Evolutionary conservation across 192 early-diverging fungal species (phyloP), one percentile per base, ranked within the genome.

Genomic region (Backusella tarrabulga): DNA sequence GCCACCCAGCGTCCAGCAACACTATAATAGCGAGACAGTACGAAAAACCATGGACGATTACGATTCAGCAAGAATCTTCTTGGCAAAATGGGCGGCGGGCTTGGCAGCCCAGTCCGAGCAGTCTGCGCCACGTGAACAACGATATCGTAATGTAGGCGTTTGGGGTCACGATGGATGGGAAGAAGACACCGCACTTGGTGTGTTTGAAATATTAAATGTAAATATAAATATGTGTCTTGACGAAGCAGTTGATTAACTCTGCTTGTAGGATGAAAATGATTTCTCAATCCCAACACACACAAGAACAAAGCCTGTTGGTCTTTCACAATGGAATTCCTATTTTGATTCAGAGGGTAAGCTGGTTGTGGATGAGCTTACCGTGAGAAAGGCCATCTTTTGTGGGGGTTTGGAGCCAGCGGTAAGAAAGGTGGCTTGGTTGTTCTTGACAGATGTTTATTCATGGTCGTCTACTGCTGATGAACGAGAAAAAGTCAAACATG

Each of bases 381-480:
- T 93, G 0, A 85, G 88, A 35, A 83, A 85, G 12, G 84, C 85
- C 17, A 85, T 94, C 26, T 95, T 94, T 75, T 81, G 90, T 36
- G 92, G 93, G 26, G 95, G 97, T 6, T 85, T 98, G 2, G 93
- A 95, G 36, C 87, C 90, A 67, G 91, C 92, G 50, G 88, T 96
- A 54, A 88, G 96, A 23, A 88, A 91, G 7, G 87, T 94, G 34
- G 95, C 95, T 9, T 98, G 96, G 96, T 93, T 95, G 73, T 99
- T 94, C 77, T 85, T 99, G 67, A 81, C 96, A 38, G 88, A 87
- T 15, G 87, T 98, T 4, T 97, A 94, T 78, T 88, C 94, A 14
- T 99, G 95, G 95, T 80, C 87, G 32, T 93, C 92, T 6, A 93
- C 91, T 26, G 91, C 93, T 34, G 83, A 75, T 11, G 92, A 96